phyloP scores from a whole-genome alignment of 2,329 filamentous ascomycete species.

The Didymellaceae sp. region DNA sequence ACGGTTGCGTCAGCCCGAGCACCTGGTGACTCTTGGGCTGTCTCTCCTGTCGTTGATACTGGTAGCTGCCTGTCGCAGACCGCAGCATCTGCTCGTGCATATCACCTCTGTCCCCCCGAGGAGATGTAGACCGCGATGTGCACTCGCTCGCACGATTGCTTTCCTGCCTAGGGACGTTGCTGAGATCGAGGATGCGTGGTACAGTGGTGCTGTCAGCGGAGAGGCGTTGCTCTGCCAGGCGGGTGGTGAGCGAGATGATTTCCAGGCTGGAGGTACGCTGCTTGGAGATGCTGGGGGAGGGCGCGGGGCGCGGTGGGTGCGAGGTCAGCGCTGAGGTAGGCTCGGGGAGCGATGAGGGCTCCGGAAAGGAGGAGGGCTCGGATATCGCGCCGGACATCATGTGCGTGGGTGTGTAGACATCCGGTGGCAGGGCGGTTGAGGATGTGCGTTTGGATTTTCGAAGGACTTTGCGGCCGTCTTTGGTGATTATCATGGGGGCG shows the following conservation, averaged over 20 bases:
- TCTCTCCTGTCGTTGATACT: too few relatives aligned
- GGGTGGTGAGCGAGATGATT: constrained; percentile 23
- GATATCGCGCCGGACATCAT: constrained; percentile 9
- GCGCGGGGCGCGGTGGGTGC: background rate
- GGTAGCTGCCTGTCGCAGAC: too few relatives aligned
- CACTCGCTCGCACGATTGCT: background rate
- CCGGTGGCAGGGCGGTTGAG: background rate
- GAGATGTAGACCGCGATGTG: constrained; percentile 4
- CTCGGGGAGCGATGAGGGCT: constrained; percentile 12
- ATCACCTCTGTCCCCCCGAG: background rate
- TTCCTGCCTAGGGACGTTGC: constrained; percentile 9
- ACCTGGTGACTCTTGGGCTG: background rate
- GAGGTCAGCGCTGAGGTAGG: constrained; percentile 3
- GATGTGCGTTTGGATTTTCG: background rate
- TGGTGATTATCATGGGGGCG: constrained; percentile 11
- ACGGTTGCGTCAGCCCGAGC: background rate
- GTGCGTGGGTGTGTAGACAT: constrained; percentile 6
- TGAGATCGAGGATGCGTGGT: constrained; percentile 23
- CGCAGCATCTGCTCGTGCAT: constrained; percentile 3
- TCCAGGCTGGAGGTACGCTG: constrained; percentile 24
- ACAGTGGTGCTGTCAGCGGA: constrained; percentile 9
- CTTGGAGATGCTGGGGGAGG: too few relatives aligned
- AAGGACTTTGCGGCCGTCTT: constrained; percentile 14
- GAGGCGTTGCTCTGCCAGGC: constrained; percentile 8
- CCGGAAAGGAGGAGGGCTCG: constrained; percentile 9